phyloP scores from a whole-genome alignment of 2,329 filamentous ascomycete genomes.

The Aspergillus ibericus region DNA sequence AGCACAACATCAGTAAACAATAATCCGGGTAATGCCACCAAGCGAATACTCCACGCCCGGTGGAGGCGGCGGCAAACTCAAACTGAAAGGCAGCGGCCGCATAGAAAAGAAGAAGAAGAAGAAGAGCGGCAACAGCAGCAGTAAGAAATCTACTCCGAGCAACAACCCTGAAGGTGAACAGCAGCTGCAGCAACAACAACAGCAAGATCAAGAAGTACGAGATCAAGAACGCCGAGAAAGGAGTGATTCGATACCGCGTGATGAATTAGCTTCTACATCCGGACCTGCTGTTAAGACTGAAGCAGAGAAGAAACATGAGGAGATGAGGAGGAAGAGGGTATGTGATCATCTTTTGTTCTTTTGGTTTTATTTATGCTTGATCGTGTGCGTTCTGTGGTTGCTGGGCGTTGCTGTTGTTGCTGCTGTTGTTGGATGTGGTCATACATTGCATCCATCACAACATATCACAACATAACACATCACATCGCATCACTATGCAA shows the following conservation, averaged over 20 bases:
- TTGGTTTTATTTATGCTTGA: too few species aligned
- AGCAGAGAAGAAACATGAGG: conserved; percentile 76
- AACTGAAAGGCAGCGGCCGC: conserved; percentile 70
- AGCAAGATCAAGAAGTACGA: conserved; percentile 13
- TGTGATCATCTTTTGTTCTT: conserved; percentile 34
- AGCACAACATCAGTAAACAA: background rate
- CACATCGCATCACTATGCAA: background rate
- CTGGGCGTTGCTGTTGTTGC: background rate
- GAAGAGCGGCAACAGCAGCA: conserved; percentile 43
- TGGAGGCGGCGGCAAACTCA: conserved; percentile 75
- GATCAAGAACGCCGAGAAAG: background rate
- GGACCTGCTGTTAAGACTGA: conserved; percentile 67
- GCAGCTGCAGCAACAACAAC: conserved; percentile 8
- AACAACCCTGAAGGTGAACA: too few species aligned
- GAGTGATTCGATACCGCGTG: background rate
- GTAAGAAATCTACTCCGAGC: conserved; percentile 11
- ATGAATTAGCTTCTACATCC: conserved; percentile 6
- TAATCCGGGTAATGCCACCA: conserved; percentile 21
- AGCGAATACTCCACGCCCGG: conserved; percentile 69
- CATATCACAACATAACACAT: too few species aligned
- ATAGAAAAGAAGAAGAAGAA: conserved; percentile 53
- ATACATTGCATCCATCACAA: too few species aligned
- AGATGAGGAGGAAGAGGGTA: conserved; percentile 77
- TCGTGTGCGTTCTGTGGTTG: too few species aligned
- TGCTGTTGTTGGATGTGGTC: background rate